Base-by-base conservation (phyloP, 257 asterid species). In the Gardenia jasminoides region DNA sequence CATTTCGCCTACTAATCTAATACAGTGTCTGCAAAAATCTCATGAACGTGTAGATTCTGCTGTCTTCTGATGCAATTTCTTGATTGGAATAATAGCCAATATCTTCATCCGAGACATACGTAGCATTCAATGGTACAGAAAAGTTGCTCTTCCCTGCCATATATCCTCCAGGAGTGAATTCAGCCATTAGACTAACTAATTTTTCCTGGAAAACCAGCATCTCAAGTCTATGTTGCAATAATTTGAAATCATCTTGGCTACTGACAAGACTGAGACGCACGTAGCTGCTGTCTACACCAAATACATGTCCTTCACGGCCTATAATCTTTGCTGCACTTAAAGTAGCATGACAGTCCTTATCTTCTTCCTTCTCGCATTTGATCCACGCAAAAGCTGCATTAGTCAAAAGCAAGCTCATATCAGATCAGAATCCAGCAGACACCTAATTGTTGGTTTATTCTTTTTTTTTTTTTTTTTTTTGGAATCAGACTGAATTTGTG, bases 371-470 rank as follows among this genome's bases (percentile, higher is more conserved):
- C 24, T 82, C 82, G 44, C 80, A 82, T 44, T 72, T 82, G 54
- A 82, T 72, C 80, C 85, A 82, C 9, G 68, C 82, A 78, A 64
- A 82, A 66, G 85, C 82, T 82, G 77, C 78, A 26, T 72, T 17
- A 70, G 41, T 9, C 10, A 1, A n/a, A 70, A 11, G 54, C 17
- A 47, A 9, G 54, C 54, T 47, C 54, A 47, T 47, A 47, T 47
- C 54, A 47, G 54, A 50, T 20, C 56, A 50, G 13, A 50, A 50
- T 50, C 16, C 56, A 50, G 5, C 2, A 11, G 56, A 11, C 15
- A 50, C 2, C 15, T 44, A 3, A 44, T 10, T 44, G 13, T 12
- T 50, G 16, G 56, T 2, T 50, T 50, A 20, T 13, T 50, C 56
- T 12, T 50, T 50, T 50, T 50, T 50, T 2, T 50, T 50, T 19